Evolutionary conservation across 768 basidiomycete species (phyloP), one percentile per base, ranked within the genome.

Genomic region (Filobasidium floriforme): DNA sequence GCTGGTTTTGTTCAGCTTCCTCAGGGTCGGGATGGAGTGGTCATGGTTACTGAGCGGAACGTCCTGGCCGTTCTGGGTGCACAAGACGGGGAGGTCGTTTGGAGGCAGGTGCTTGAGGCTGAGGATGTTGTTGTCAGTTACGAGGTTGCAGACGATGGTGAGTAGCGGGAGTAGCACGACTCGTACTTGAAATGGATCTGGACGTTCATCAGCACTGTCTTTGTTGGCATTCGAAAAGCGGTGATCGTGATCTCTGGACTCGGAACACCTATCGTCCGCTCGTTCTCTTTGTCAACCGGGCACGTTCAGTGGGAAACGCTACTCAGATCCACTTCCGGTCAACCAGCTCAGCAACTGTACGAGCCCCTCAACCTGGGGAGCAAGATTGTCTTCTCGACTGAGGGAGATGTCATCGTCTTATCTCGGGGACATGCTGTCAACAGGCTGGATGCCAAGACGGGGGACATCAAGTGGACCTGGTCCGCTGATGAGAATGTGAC

Each of bases 91-190:
- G 82, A 82, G 59, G 79, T 92, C 90, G 90, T 82, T 22, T 96
- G 92, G 92, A 83, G 92, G 77, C 84, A 89, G 77, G 77, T 88
- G 63, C 87, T 87, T 70, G 87, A 88, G n/a, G 73, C 82, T 1
- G 81, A 83, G 32, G 92, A 96, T 71, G 80, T 81, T 46, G 84
- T 93, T 65, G 76, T 85, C 26, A 84, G 82, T 19, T 90, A 87
- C 75, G 84, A 85, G 72, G 82, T 81, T 44, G 79, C 85, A 65
- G 81, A 81, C 22, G 79, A 86, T 67, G 77, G 89, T 91, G 69
- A 60, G 86, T 67, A 26, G 55, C 81, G 9, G 32, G 3, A 37
- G 9, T 37, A 9, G 32, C 4, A n/a, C n/a, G n/a, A n/a, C n/a
- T n/a, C n/a, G n/a, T n/a, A n/a, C n/a, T n/a, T n/a, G n/a, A n/a